These are phyloP conservation scores for Catunica adiposa DNA, from an alignment of 2,329 filamentous ascomycete species.

Conservation along the genomic window DNA sequence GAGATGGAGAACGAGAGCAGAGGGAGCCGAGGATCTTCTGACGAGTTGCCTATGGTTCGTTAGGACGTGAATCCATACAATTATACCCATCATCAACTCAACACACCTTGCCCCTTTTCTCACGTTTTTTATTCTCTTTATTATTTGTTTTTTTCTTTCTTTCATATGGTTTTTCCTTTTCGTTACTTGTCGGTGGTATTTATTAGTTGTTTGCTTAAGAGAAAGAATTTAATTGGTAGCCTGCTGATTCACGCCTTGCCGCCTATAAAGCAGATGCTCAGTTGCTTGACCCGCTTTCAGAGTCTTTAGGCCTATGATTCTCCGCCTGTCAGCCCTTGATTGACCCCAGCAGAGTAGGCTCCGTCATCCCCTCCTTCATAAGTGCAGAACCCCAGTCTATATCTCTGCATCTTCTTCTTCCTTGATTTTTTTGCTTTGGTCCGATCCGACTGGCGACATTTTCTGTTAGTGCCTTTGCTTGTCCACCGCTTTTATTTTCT, in stretches of 20 bases:
- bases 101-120: constrained; percentile 6
- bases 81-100: constrained; percentile 2
- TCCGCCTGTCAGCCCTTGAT: background rate
- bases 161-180: background rate
- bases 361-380: constrained; percentile 7
- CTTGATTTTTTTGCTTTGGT: background rate
- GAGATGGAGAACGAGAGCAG: background rate
- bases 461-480: background rate
- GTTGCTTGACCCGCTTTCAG: too few species aligned
- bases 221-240: too few species aligned
- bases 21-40: background rate
- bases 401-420: constrained; percentile 2
- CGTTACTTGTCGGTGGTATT: background rate
- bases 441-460: background rate
- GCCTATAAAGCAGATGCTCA: too few species aligned
- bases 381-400: background rate
- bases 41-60: background rate
- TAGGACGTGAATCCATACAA: constrained; percentile 2
- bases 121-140: constrained; percentile 6
- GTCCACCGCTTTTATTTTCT: background rate
- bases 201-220: background rate
- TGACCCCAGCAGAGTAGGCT: background rate
- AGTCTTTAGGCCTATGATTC: background rate
- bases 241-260: too few species aligned
- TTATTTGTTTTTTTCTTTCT: constrained; percentile 1